Evolutionary conservation across 1,284 basidiomycete species (phyloP).

Genomic region (Amylostereum areolatum): DNA sequence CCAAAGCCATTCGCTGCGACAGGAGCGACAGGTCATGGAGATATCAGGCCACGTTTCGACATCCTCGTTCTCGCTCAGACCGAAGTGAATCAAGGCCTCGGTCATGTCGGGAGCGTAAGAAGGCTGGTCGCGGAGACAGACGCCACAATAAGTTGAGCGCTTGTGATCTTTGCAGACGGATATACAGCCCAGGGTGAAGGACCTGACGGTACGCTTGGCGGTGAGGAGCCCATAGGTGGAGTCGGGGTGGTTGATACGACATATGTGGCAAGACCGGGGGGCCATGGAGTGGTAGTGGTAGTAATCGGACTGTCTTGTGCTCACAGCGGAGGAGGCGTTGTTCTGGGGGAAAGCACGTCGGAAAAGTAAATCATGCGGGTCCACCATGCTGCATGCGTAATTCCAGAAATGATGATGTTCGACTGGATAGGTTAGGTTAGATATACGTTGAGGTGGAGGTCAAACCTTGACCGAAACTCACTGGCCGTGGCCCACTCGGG

Average conservation of each 20-base stretch:
- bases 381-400: constrained; percentile 45
- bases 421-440: constrained; percentile 26
- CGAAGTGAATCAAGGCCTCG: constrained; percentile 30
- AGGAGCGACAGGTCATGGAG: constrained; percentile 58
- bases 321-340: constrained; percentile 21
- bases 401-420: constrained; percentile 58
- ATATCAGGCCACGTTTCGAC: constrained; percentile 58
- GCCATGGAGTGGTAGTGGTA: constrained; percentile 38
- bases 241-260: constrained; percentile 58
- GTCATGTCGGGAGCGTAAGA: constrained; percentile 35
- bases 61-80: constrained; percentile 64
- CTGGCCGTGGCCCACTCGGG: constrained; percentile 39
- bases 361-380: constrained; percentile 40
- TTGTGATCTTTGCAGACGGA: constrained; percentile 61
- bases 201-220: constrained; percentile 38
- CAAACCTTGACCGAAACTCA: constrained; percentile 25
- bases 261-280: constrained; percentile 51
- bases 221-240: constrained; percentile 40
- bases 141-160: constrained; percentile 51
- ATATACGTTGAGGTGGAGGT: constrained; percentile 12
- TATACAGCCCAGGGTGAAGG: constrained; percentile 39
- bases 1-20: constrained; percentile 58
- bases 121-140: constrained; percentile 61
- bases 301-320: constrained; percentile 30
- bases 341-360: constrained; percentile 22